Percentiles rank a stretch among this genome's conserved stretches.
These are phyloP conservation scores for Basipetospora sp. DNA, from an alignment of 2,329 filamentous ascomycete genomes.

Conservation along the genomic window DNA sequence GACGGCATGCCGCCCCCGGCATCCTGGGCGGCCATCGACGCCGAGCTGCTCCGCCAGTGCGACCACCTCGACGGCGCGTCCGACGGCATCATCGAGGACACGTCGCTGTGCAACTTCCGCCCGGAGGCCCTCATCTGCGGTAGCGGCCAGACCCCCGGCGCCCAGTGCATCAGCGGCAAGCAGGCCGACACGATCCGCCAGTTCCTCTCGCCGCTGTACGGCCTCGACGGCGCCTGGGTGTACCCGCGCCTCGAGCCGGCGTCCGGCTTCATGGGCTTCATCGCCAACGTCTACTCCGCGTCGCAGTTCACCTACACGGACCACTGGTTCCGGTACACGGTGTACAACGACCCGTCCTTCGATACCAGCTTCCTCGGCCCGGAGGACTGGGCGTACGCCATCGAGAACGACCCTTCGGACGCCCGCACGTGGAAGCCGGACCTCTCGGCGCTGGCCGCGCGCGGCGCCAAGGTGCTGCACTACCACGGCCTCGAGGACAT, in stretches of 20 bases:
- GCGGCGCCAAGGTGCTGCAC: conserved; percentile 27
- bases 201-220: conserved; percentile 1
- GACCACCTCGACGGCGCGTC: conserved; percentile 31
- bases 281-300: conserved; percentile 6
- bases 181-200: conserved; percentile 23
- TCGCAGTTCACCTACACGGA: conserved; percentile 3
- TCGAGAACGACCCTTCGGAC: conserved; percentile 13
- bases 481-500: conserved; percentile 29
- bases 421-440: conserved; percentile 20
- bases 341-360: background rate
- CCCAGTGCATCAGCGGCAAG: conserved; percentile 25
- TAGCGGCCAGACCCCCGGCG: conserved; percentile 19
- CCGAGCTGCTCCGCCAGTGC: conserved; percentile 23
- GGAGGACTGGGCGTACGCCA: background rate
- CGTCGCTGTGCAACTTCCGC: conserved; percentile 29
- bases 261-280: conserved; percentile 17
- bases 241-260: conserved; percentile 2
- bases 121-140: conserved; percentile 26
- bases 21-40: conserved; percentile 13
- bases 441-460: conserved; percentile 20
- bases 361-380: background rate
- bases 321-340: conserved; percentile 12
- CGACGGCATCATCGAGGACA: conserved; percentile 33
- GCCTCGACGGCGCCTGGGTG: background rate
- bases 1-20: conserved; percentile 25